These are phyloP conservation scores for Cladosporium halotolerans DNA, from an alignment of 2,329 filamentous ascomycete genomes.

Conservation along the genomic window DNA sequence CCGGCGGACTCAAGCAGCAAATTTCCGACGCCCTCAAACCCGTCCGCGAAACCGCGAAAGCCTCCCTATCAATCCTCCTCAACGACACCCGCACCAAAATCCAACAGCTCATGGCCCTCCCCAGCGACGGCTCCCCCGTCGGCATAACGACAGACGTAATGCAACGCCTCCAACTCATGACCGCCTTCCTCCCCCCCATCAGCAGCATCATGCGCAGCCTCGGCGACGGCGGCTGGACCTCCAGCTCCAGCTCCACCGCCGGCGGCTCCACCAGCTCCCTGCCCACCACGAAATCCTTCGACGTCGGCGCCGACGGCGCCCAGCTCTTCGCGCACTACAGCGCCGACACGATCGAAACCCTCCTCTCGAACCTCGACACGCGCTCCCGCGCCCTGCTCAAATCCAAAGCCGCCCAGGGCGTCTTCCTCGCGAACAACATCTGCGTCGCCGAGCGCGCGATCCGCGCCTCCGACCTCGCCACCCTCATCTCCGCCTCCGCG, in stretches of 20 bases:
- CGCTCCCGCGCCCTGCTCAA: slow-evolving; percentile 69
- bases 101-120: slow-evolving; percentile 58
- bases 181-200: slow-evolving; percentile 76
- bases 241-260: slow-evolving; percentile 46
- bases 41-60: slow-evolving; percentile 84
- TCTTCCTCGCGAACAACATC: slow-evolving; percentile 86
- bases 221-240: slow-evolving; percentile 81
- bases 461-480: slow-evolving; percentile 68
- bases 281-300: slow-evolving; percentile 70
- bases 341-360: slow-evolving; percentile 75
- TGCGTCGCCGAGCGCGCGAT: slow-evolving; percentile 80
- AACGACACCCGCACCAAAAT: slow-evolving; percentile 74
- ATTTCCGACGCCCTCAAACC: slow-evolving; percentile 83
- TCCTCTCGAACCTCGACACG: slow-evolving; percentile 68
- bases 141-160: slow-evolving; percentile 78
- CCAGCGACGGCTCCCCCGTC: slow-evolving; percentile 70
- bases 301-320: slow-evolving; percentile 80
- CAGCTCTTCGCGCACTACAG: slow-evolving; percentile 88
- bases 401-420: slow-evolving; percentile 70
- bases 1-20: slow-evolving; percentile 76
- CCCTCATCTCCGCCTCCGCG: slow-evolving; percentile 51
- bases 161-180: slow-evolving; percentile 78
- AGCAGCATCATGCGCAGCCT: slow-evolving; percentile 87
- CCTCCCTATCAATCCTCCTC: slow-evolving; percentile 73
- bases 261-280: slow-evolving; percentile 57